These are phyloP conservation scores for Cucumis cinereus DNA, from an alignment of 306 rosid genomes.

Conservation along the genomic window DNA sequence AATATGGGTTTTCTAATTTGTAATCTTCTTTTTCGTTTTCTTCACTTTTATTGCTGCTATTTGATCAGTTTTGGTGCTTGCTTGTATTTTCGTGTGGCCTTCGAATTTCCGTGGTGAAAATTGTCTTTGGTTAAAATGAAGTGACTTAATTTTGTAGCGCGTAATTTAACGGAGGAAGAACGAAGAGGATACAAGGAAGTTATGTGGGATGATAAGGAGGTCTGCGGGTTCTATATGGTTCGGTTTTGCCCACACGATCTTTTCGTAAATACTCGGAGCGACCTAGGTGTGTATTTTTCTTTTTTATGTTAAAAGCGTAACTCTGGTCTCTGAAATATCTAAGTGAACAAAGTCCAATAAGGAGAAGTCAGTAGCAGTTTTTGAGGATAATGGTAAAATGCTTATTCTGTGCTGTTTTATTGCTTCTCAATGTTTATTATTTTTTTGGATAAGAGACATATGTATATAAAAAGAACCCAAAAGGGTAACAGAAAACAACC, in stretches of 20 bases:
- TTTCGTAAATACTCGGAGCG: slow-evolving; percentile 91
- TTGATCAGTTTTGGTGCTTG: not conserved
- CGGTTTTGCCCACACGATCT: slow-evolving; percentile 99
- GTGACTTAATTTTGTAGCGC: slow-evolving; percentile 30
- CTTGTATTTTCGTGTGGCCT: not conserved
- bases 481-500: no score
- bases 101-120: not conserved
- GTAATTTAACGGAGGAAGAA: slow-evolving; percentile 92
- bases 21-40: not conserved
- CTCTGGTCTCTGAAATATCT: not conserved
- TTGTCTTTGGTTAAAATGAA: not conserved
- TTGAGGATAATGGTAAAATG: not conserved
- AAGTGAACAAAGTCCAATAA: not conserved
- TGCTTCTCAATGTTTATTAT: not conserved
- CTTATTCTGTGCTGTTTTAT: not conserved
- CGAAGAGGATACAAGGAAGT: slow-evolving; percentile 76
- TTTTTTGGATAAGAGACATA: no score
- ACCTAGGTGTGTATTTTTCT: slow-evolving; percentile 52
- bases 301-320: not conserved
- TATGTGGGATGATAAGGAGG: slow-evolving; percentile 88
- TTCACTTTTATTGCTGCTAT: not conserved
- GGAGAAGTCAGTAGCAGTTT: not conserved
- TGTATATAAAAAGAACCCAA: no score
- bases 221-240: slow-evolving; percentile 84
- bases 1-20: not conserved